Base-by-base conservation (phyloP, 192 early-diverging fungal species). In the Umbelopsis isabellina region DNA sequence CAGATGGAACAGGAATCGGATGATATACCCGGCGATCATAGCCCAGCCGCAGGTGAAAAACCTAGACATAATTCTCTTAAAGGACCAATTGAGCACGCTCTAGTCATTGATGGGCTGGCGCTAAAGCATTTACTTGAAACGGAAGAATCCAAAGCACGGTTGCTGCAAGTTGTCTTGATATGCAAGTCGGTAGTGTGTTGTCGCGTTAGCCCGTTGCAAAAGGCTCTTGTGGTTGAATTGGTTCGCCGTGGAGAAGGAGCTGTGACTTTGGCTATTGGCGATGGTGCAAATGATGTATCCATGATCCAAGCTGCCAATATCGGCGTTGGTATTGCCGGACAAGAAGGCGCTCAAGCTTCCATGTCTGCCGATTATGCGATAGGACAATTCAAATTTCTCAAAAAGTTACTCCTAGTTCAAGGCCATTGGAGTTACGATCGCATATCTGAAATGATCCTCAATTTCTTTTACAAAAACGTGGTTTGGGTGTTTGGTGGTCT, bases 301-400 rank as follows among this genome's bases (percentile, higher is more conserved):
- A 98, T 98, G 97, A 98, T 98, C 75, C 97, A 98, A 80, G 94
- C 91, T 2, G 96, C 96, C 25, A 91, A 98, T 82, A 86, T 98
- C 66, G 89, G 91, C 37, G 87, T 90, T 25, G 89, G 90, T 22
- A 91, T 92, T 70, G 80, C 88, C 11, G 94, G 94, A 70, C 80
- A 94, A 77, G 85, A 97, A 74, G 91, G 91, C 8, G 80, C 92
- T 45, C 96, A 97, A 73, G 97, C 97, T 4, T 84, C 94, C 41
- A 96, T 95, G 92, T 94, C 97, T 1, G 89, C 93, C 10, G 97
- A 99, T 73, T 99, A 97, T 78, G 87, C 93, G 3, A 91, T 99
- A 41, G 90, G 85, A 0, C 95, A 97, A 72, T 99, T 99, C 82
- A 84, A 93, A 22, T 98, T 94, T 75, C 85, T 99, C 49, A 76